phyloP scores from a whole-genome alignment of 2,329 filamentous ascomycete species.

The Epicoccum nigrum region DNA sequence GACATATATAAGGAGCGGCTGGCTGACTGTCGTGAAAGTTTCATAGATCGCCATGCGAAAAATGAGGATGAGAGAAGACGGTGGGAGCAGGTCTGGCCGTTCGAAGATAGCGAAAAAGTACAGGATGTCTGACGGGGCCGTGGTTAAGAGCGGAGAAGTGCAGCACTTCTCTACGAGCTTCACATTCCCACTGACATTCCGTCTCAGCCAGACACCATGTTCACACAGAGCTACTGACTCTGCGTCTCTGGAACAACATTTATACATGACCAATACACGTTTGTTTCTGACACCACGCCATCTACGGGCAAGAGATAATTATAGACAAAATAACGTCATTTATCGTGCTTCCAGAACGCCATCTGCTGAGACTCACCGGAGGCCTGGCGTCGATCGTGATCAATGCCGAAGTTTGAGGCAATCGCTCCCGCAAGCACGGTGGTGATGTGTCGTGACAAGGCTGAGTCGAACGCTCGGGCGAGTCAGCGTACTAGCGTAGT shows the following conservation, averaged over 20 bases:
- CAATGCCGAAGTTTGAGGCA: slow-evolving; percentile 1
- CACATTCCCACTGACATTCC: too few relatives aligned
- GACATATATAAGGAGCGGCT: slow-evolving; percentile 25
- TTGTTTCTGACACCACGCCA: too few relatives aligned
- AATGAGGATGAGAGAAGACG: slow-evolving; percentile 24
- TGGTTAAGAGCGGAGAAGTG: too few relatives aligned
- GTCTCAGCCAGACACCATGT: too few relatives aligned
- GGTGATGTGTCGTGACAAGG: slow-evolving; percentile 1
- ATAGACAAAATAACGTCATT: background rate
- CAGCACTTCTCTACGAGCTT: too few relatives aligned
- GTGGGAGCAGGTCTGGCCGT: slow-evolving; percentile 26
- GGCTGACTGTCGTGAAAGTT: slow-evolving; percentile 22
- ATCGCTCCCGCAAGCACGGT: background rate
- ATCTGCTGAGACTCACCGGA: background rate
- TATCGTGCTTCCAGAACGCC: background rate
- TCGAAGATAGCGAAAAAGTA: slow-evolving; percentile 13
- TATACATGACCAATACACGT: too few relatives aligned
- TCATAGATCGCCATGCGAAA: slow-evolving; percentile 26
- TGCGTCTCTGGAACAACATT: too few relatives aligned
- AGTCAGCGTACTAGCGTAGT: slow-evolving; percentile 1
- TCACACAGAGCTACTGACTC: too few relatives aligned
- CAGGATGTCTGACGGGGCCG: too few relatives aligned
- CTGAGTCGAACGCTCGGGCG: slow-evolving; percentile 1
- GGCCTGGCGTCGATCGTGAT: slow-evolving; percentile 7
- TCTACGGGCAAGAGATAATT: background rate